phyloP scores from a whole-genome alignment of 2,329 filamentous ascomycete genomes.

The Pseudogymnoascus sp. region DNA sequence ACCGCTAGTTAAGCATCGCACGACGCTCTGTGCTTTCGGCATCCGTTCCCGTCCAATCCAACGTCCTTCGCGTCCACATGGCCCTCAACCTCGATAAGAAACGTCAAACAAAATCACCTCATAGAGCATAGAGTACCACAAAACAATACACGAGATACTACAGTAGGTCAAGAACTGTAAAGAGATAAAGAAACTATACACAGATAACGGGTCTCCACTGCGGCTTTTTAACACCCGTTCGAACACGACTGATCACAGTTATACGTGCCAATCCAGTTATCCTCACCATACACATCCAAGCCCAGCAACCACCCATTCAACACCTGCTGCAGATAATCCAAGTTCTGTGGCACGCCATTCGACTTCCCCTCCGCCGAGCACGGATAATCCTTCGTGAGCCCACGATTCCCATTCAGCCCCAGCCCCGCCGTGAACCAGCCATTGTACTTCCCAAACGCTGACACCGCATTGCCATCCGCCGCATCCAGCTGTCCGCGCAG shows the following conservation, averaged over 20 bases:
- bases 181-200: background rate
- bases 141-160: background rate
- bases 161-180: background rate
- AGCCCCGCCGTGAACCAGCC: slow-evolving; percentile 30
- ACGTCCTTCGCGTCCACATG: background rate
- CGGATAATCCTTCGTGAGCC: slow-evolving; percentile 25
- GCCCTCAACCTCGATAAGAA: background rate
- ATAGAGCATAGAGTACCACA: background rate
- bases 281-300: slow-evolving; percentile 19
- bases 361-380: slow-evolving; percentile 25
- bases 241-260: background rate
- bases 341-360: slow-evolving; percentile 29
- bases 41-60: background rate
- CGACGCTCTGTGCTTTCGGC: background rate
- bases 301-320: slow-evolving; percentile 33
- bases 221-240: background rate
- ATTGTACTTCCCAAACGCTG: slow-evolving; percentile 31
- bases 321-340: slow-evolving; percentile 32
- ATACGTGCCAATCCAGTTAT: slow-evolving; percentile 5
- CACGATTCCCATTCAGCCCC: slow-evolving; percentile 27
- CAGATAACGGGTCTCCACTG: background rate
- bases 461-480: slow-evolving; percentile 26
- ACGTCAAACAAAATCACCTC: background rate
- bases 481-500: slow-evolving; percentile 23
- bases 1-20: background rate